phyloP scores from a whole-genome alignment of 768 basidiomycete genomes.

The Lanmaoa pseudosensibilis region DNA sequence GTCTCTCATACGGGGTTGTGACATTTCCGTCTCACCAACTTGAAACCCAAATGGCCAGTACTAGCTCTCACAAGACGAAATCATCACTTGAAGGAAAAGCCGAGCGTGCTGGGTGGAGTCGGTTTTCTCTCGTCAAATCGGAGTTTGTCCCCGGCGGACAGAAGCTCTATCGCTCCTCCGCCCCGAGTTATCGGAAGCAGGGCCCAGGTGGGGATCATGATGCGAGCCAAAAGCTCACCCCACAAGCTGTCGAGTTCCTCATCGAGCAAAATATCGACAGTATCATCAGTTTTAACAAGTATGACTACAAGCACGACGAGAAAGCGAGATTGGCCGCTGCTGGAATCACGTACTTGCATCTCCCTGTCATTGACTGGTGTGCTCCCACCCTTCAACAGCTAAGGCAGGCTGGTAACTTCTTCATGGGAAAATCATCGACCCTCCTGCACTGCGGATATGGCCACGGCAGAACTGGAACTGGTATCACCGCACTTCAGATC shows the following conservation, averaged over 20 bases:
- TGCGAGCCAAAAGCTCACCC: background rate
- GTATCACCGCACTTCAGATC: background rate
- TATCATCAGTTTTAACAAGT: background rate
- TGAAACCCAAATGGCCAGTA: no score
- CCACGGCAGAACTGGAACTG: background rate
- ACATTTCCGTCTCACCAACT: no score
- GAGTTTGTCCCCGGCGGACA: no score
- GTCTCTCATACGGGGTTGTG: no score
- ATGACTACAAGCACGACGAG: background rate
- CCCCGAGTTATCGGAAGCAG: background rate
- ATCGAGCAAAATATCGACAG: background rate
- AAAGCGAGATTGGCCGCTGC: background rate
- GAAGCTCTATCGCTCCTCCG: background rate
- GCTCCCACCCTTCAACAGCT: background rate
- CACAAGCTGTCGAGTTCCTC: background rate
- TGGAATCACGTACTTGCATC: background rate
- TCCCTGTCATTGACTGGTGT: background rate
- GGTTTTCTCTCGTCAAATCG: background rate
- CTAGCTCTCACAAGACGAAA: no score
- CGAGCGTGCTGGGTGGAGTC: background rate
- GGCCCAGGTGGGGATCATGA: background rate
- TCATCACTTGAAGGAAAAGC: no score
- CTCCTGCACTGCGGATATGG: background rate
- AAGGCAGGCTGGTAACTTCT: background rate
- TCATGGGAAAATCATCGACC: background rate